Evolutionary conservation across 768 basidiomycete species (phyloP), one percentile per base, ranked within the genome.

Genomic region (Cyclocybe aegerita): DNA sequence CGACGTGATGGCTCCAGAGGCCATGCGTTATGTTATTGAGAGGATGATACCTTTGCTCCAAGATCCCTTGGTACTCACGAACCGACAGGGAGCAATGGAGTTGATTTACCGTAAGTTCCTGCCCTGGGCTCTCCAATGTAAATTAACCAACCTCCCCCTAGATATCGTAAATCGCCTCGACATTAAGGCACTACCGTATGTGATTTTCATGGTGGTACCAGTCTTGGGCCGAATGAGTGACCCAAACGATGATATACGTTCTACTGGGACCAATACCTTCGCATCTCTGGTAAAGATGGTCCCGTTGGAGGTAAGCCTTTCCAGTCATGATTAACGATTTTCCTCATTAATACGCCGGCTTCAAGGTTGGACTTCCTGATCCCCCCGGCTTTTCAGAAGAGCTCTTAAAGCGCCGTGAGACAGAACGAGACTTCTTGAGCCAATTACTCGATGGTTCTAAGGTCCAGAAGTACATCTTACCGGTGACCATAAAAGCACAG

Each of bases 181-280:
- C 58, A 83, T 97, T 70, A 95, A 94, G 65, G 89, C 94, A 6
- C 74, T 99, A 38, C 96, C 97, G 9, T 99, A 98, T 63, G 88
- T 98, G 7, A 89, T 98, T 53, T 98, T 99, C 71, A 76, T 99
- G 70, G 84, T 99, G 31, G 95, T 98, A 0, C 97, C 97, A 0
- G 83, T 98, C 4, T 83, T 99, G 7, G 97, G 97, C 7, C 80
- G 97, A 33, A 99, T 98, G 97, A 98, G 93, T 60, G 97, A 99
- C 66, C 64, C 83, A 4, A 86, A 98, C 60, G 93, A 94, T 53
- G 89, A 91, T 52, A 88, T 97, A 37, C 88, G 97, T 23, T 83
- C 96, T 29, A 84, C 93, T 2, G 87, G 97, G 3, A 98, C 97
- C n/a, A 94, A 93, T 63, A 95, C 94, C 0, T 99, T 99, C 62